Base-by-base conservation (phyloP, 1,139 yeast genomes). In the Zhuliangozyma blackwelliae region DNA sequence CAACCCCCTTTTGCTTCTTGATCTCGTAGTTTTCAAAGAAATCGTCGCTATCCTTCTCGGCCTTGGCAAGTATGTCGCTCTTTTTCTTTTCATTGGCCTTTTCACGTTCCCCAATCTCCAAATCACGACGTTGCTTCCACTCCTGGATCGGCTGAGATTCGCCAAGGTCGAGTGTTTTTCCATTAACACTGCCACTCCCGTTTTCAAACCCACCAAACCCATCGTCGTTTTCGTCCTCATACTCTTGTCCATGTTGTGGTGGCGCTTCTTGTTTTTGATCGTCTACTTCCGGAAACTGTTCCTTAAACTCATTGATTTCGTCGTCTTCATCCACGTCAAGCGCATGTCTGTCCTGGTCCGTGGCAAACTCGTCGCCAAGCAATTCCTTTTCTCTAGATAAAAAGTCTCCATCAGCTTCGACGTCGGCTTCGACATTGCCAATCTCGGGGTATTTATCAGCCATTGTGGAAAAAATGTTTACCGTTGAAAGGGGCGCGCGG, bases 21-120 rank as follows among this genome's bases (percentile, higher is more conserved):
- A 74, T 70, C 64, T 88, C 89, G 72, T 94, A 94, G 56, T 83
- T 84, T 50, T 89, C 96, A 63, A 94, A 94, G 63, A 92, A 92
- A 49, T 87, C 96, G 59, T 92, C 97, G 53, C 90, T 81, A 37
- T 92, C 82, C 56, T 80, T 79, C 53, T 81, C 78, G n/a, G 98
- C 98, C 46, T 82, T 82, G 34, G 77, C 73, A 39, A 83, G 73
- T 41, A 88, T 74, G 44, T 82, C 90, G 32, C 71, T 68, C 57
- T 85, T 79, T 57, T 79, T 86, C 48, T 76, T 68, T 13, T 68
- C 68, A 49, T 86, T 83, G 46, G 78, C 77, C 47, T 76, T 81
- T 56, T 94, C 98, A 57, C 96, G 79, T 55, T 87, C 79, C 40
- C 75, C 72, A 46, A 94, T 83, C 57, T 90, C 97, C 44, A 82